Percentiles rank a stretch among this genome's conserved stretches.
Evolutionary conservation across 495 filamentous ascomycete genomes (phyloP).

Genomic region (Tricharina praecox): DNA sequence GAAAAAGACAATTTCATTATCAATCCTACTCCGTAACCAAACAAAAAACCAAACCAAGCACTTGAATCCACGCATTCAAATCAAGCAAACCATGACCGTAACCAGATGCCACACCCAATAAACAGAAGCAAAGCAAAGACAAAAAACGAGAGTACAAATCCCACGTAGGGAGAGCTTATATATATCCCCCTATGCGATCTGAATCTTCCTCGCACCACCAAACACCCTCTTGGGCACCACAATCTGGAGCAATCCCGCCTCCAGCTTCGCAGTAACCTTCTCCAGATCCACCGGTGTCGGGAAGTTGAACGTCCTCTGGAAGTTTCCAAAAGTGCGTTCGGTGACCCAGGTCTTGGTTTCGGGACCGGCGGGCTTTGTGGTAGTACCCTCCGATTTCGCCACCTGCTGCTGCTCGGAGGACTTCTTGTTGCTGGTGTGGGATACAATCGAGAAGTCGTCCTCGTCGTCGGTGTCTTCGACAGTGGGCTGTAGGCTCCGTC

Average conservation of each 20-base stretch:
- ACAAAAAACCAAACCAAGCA: no score
- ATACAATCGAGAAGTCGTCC: constrained; percentile 28
- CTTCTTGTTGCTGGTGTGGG: constrained; percentile 26
- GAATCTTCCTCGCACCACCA: constrained; percentile 31
- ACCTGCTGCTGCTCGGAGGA: not conserved
- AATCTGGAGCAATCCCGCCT: constrained; percentile 34
- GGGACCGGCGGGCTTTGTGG: no score
- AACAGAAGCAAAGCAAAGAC: no score
- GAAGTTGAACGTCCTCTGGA: constrained; percentile 1
- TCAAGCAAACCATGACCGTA: no score
- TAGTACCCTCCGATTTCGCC: constrained; percentile 17
- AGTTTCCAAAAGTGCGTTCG: constrained; percentile 2
- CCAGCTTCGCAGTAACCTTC: not conserved
- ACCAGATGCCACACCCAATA: no score
- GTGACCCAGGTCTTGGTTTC: not conserved
- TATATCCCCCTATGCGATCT: not conserved
- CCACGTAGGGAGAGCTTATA: no score
- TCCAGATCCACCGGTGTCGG: not conserved
- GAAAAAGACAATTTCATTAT: no score
- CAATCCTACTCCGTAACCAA: no score
- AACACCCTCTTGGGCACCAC: constrained; percentile 59
- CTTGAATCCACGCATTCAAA: no score
- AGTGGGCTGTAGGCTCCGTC: constrained; percentile 26
- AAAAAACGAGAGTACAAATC: no score
- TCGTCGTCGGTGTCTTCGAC: constrained; percentile 26